Conservation (phyloP, 163 green algal species). For the Smithsoniella earleae region DNA sequence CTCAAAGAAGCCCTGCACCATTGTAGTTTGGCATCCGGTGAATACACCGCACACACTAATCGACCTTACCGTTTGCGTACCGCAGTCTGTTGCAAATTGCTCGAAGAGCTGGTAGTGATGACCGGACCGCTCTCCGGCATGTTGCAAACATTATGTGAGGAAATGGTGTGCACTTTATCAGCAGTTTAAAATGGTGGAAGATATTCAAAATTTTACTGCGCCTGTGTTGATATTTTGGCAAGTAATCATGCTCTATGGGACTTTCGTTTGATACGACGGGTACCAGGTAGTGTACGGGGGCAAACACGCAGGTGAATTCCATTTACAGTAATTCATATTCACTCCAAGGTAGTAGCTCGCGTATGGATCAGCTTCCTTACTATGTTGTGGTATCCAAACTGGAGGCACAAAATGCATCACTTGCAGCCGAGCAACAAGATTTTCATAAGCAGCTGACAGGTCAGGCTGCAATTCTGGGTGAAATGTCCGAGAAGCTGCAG, state of each 20-base stretch:
- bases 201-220: too few relatives aligned
- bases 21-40: not conserved
- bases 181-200: too few relatives aligned
- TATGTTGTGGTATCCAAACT: constrained; percentile 14
- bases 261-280: too few relatives aligned
- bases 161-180: constrained; percentile 24
- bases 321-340: constrained; percentile 19
- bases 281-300: too few relatives aligned
- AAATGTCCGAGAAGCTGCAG: not conserved
- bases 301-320: constrained; percentile 18
- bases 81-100: constrained; percentile 24
- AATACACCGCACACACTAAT: not conserved
- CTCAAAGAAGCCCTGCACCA: constrained; percentile 20
- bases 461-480: not conserved
- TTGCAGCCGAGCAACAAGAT: not conserved
- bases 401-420: not conserved
- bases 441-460: constrained; percentile 2
- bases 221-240: too few relatives aligned
- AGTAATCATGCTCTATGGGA: too few relatives aligned
- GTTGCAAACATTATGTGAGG: constrained; percentile 1
- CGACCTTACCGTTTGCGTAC: constrained; percentile 12
- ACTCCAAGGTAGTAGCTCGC: not conserved
- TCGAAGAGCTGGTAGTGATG: not conserved
- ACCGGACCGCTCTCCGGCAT: not conserved
- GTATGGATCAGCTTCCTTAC: constrained; percentile 25